Conservation (phyloP, 495 filamentous ascomycete genomes). For the Penicillium psychrofluorescens region DNA sequence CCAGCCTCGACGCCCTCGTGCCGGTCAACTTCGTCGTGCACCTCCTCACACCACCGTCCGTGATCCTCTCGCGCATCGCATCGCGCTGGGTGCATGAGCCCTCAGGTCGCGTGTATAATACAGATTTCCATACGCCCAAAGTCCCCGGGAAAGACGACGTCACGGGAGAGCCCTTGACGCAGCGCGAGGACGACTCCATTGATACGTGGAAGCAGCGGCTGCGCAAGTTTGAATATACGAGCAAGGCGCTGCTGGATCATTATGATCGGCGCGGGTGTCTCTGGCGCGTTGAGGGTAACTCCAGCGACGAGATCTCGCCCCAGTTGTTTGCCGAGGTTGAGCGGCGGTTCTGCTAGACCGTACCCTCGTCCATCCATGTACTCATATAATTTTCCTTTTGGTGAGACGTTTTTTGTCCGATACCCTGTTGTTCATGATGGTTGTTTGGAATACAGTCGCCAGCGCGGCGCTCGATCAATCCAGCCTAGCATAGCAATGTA, state of each 20-base stretch:
- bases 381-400: no score
- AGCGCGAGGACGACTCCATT: constrained; percentile 77
- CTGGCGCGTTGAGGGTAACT: constrained; percentile 79
- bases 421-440: constrained; percentile 4
- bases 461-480: no score
- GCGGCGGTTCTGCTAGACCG: constrained; percentile 53
- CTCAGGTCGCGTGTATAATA: constrained; percentile 89
- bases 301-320: constrained; percentile 89
- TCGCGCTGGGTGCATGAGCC: constrained; percentile 92
- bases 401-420: background rate
- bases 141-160: constrained; percentile 79
- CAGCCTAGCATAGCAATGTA: no score
- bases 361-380: no score
- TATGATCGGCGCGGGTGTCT: constrained; percentile 82
- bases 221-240: constrained; percentile 78
- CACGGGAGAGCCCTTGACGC: constrained; percentile 79
- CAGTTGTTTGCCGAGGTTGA: constrained; percentile 75
- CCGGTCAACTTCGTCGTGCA: constrained; percentile 86
- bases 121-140: constrained; percentile 78
- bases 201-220: constrained; percentile 77
- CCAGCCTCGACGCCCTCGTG: constrained; percentile 66
- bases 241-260: constrained; percentile 75
- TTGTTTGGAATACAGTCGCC: no score
- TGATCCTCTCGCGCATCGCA: constrained; percentile 83
- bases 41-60: constrained; percentile 45